Base-by-base conservation (phyloP, 139 green algal species). In the Volvox reticuliferus region DNA sequence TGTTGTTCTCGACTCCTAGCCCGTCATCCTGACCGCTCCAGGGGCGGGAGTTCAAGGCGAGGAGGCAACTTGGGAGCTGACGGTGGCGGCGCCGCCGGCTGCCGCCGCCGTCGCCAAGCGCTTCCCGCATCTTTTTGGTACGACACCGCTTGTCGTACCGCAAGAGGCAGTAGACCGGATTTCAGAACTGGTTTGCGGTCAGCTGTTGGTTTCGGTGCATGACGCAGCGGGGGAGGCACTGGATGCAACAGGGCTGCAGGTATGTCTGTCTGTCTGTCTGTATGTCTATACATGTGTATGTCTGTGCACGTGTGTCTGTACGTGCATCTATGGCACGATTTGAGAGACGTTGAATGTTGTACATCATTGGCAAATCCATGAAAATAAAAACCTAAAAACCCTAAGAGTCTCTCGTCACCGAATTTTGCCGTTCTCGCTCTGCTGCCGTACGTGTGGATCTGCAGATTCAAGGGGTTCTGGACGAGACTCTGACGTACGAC, bases 401-500 rank as follows among this genome's bases (percentile, higher is more conserved):
- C n/a, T n/a, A n/a, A n/a, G n/a, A n/a, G n/a, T n/a, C n/a, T n/a
- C n/a, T n/a, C n/a, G n/a, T n/a, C n/a, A n/a, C n/a, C n/a, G n/a
- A n/a, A n/a, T n/a, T n/a, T n/a, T 55, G 9, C 44, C 44, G 44
- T 9, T 55, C 5, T 14, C 44, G 44, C 44, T 55, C 44, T 55
- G 44, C 44, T 79, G 75, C 32, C 78, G 78, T 65, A 68, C 16
- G 63, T 24, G 22, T 61, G 33, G 32, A 82, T 30, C 2, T 82
- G 77, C 92, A 94, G 92, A 88, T 94, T 63, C 91, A 96, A 16
- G 96, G 97, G 26, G 94, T 95, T 61, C 55, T 99, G 65, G 97
- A 98, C 87, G 95, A 96, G 35, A 82, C 95, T 17, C 97, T 93
- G 35, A 84, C 84, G 22, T 98, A 98, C 88, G 93, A 97, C 55